Evolutionary conservation across 768 basidiomycete species (phyloP).

Genomic region (Goffeauzyma gilvescens): DNA sequence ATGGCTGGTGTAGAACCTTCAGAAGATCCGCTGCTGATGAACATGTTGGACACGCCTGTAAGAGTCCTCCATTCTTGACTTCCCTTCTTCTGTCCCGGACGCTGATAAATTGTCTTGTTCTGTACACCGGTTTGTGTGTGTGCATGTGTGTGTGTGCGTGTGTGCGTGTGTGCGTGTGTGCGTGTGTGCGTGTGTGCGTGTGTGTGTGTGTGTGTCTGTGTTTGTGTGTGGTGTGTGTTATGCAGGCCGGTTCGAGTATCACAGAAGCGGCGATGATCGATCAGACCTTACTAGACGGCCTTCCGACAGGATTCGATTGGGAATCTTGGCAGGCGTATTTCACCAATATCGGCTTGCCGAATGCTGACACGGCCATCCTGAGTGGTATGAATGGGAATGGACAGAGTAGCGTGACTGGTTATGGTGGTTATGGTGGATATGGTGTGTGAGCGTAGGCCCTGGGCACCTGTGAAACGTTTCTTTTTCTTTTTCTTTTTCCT

Average conservation of each 20-base stretch:
- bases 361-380: too few relatives aligned
- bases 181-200: too few relatives aligned
- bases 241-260: too few relatives aligned
- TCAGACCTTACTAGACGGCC: conserved; percentile 17
- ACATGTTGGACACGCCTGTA: conserved; percentile 6
- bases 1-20: too few relatives aligned
- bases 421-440: too few relatives aligned
- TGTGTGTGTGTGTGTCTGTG: not conserved
- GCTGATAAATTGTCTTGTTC: not conserved
- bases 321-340: conserved; percentile 18
- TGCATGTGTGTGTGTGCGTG: not conserved
- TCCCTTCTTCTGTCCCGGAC: not conserved
- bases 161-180: too few relatives aligned
- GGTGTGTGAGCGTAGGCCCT: too few relatives aligned
- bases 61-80: not conserved
- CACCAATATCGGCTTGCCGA: conserved; percentile 3
- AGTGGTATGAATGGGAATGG: too few relatives aligned
- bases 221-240: not conserved
- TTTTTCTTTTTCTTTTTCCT: too few relatives aligned
- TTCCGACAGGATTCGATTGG: conserved; percentile 25
- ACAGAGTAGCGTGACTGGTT: too few relatives aligned
- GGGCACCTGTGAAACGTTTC: too few relatives aligned
- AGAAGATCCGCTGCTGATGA: too few relatives aligned
- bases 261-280: conserved; percentile 6
- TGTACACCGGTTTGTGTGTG: not conserved